Evolutionary conservation across 192 early-diverging fungal species (phyloP).

Genomic region (Diversispora epigaea): DNA sequence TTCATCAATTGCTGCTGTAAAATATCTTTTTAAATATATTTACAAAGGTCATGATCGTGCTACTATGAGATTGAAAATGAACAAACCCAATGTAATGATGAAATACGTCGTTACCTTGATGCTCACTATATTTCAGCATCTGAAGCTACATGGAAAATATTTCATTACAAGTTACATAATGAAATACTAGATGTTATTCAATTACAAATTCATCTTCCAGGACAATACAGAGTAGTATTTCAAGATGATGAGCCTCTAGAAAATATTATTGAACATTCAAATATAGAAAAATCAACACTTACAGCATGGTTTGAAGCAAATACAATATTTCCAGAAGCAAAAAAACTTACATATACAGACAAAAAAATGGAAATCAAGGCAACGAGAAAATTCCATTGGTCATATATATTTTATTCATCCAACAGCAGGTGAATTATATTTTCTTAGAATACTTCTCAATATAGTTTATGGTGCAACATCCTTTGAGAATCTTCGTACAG

Average conservation of each 20-base stretch:
- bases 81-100: too few species aligned
- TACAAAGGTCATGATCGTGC: too few species aligned
- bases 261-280: not conserved
- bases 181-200: too few species aligned
- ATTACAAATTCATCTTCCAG: too few species aligned
- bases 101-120: too few species aligned
- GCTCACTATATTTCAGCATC: too few species aligned
- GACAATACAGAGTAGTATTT: slow-evolving; percentile 21
- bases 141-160: too few species aligned
- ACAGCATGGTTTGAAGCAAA: slow-evolving; percentile 30
- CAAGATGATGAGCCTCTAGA: slow-evolving; percentile 13
- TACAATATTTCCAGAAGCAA: slow-evolving; percentile 7
- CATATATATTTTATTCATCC: slow-evolving; percentile 29
- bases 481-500: too few species aligned
- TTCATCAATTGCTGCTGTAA: too few species aligned
- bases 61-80: too few species aligned
- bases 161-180: too few species aligned
- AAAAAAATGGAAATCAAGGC: slow-evolving; percentile 19
- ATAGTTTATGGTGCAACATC: slow-evolving; percentile 27
- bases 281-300: not conserved
- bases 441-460: slow-evolving; percentile 30
- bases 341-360: slow-evolving; percentile 11
- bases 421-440: slow-evolving; percentile 33
- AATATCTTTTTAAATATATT: too few species aligned
- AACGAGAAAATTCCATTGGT: slow-evolving; percentile 26